phyloP scores from a whole-genome alignment of 805 yeast species.

The Starmerella roubikii region DNA sequence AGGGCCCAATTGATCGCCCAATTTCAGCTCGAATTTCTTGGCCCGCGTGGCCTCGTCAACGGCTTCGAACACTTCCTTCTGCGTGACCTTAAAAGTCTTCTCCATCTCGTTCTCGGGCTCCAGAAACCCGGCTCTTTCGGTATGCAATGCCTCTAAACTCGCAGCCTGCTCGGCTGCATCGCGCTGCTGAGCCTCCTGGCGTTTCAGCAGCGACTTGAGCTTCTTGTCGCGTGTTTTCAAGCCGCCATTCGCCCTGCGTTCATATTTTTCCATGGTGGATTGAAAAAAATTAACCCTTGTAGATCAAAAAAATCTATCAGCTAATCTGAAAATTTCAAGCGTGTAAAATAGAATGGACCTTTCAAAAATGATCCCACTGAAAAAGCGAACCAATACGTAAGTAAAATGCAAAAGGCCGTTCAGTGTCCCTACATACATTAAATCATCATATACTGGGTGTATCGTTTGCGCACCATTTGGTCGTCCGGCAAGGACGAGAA shows the following conservation, averaged over 20 bases:
- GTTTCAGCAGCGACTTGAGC: conserved; percentile 31
- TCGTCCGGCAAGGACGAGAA: conserved; percentile 16
- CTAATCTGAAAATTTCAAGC: no score
- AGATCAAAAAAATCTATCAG: no score
- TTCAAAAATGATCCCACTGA: no score
- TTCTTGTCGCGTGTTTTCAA: conserved; percentile 39
- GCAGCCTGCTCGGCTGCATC: conserved; percentile 76
- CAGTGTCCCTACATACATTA: conserved; percentile 7
- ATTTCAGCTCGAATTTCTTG: conserved; percentile 57
- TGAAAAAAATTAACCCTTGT: neutral
- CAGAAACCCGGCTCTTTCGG: conserved; percentile 72
- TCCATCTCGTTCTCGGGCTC: conserved; percentile 94
- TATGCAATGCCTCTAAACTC: conserved; percentile 68
- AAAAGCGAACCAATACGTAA: no score
- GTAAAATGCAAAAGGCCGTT: no score
- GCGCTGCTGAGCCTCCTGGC: conserved; percentile 56
- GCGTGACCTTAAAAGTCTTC: conserved; percentile 72
- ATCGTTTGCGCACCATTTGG: conserved; percentile 20
- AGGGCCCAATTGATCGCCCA: conserved; percentile 68
- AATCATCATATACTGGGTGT: conserved; percentile 24
- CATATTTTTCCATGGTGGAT: conserved; percentile 18
- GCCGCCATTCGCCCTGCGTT: conserved; percentile 39
- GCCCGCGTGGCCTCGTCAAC: conserved; percentile 67
- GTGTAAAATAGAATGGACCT: no score
- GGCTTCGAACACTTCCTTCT: conserved; percentile 56